Percentiles rank a stretch among this genome's conserved stretches.
These are phyloP conservation scores for Coniochaeta sp. DNA, from an alignment of 2,329 filamentous ascomycete species.

Conservation along the genomic window DNA sequence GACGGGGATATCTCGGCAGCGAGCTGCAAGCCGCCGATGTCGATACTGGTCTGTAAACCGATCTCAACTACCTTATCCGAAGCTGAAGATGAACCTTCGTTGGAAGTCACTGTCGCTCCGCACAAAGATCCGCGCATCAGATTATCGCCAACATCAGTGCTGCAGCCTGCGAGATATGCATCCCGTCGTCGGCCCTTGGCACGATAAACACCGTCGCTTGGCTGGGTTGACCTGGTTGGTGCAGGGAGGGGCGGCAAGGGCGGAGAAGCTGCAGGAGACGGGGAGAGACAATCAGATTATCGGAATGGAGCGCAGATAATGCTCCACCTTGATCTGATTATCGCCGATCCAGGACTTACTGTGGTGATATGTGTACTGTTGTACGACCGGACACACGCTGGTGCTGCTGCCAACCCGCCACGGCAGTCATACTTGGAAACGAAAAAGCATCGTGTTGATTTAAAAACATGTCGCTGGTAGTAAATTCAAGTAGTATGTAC, in stretches of 20 bases:
- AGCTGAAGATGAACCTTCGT: too few species aligned
- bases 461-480: not conserved
- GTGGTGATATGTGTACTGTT: too few species aligned
- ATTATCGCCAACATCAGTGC: not conserved
- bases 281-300: not conserved
- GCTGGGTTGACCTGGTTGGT: not conserved
- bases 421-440: not conserved
- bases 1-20: not conserved
- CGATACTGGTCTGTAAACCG: not conserved
- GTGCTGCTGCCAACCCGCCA: not conserved
- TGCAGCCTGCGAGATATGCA: not conserved
- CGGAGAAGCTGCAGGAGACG: not conserved
- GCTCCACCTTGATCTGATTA: not conserved
- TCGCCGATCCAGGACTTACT: not conserved
- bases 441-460: not conserved
- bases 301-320: not conserved
- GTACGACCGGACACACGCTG: too few species aligned
- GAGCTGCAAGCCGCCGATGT: not conserved
- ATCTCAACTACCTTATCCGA: too few species aligned
- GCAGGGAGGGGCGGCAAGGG: not conserved
- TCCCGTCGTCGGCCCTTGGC: not conserved
- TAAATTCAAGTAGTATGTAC: not conserved
- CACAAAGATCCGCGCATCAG: too few species aligned
- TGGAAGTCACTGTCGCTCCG: too few species aligned
- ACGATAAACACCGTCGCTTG: not conserved